These are phyloP conservation scores for Erigeron philadelphicus DNA, from an alignment of 140 eudicot species.

Conservation along the genomic window DNA sequence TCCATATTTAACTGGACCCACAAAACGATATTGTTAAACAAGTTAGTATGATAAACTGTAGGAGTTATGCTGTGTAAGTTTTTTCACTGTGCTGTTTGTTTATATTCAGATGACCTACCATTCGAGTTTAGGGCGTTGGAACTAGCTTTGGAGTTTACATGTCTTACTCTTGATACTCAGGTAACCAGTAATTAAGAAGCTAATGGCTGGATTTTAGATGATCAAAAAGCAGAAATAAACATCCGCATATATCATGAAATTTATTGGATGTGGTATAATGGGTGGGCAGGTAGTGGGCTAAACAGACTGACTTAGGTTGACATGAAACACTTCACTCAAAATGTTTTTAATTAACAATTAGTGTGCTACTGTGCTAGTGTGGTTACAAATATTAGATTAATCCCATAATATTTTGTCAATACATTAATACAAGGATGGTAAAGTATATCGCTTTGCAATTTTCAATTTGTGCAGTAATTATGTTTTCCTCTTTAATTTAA, in stretches of 20 bases:
- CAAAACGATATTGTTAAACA: neutral
- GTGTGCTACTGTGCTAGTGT: neutral
- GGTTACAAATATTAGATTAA: neutral
- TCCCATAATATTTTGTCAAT: neutral
- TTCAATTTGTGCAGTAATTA: neutral
- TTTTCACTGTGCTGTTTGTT: slow-evolving; percentile 28
- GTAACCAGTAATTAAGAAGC: slow-evolving; percentile 34
- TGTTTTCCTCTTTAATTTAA: slow-evolving; percentile 7
- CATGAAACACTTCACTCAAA: neutral
- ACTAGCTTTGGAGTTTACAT: slow-evolving; percentile 89
- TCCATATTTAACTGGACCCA: neutral
- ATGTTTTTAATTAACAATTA: neutral
- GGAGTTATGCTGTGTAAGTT: slow-evolving; percentile 20
- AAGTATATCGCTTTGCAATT: slow-evolving; percentile 15
- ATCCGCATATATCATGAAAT: neutral
- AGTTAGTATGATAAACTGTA: neutral
- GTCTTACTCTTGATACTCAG: slow-evolving; percentile 93
- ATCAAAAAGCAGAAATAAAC: neutral
- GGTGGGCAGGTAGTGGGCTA: neutral
- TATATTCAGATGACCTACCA: slow-evolving; percentile 75
- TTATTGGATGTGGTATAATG: slow-evolving; percentile 7
- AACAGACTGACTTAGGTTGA: neutral
- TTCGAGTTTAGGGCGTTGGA: slow-evolving; percentile 93
- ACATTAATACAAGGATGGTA: neutral
- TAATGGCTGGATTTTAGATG: slow-evolving; percentile 2